These are phyloP conservation scores for Acer saccharum DNA, from an alignment of 345 rosid species.

Conservation along the genomic window DNA sequence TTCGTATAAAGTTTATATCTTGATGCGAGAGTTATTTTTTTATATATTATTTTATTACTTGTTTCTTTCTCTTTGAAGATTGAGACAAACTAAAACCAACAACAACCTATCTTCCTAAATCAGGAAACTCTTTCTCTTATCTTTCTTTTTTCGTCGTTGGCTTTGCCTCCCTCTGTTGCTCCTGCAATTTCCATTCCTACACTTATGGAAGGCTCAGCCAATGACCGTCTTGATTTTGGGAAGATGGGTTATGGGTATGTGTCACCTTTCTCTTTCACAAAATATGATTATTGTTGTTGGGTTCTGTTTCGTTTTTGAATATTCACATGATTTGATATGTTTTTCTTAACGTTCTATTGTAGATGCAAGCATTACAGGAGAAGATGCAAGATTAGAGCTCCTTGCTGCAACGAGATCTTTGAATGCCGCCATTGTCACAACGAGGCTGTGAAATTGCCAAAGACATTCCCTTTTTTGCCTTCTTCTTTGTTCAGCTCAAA, in stretches of 20 bases:
- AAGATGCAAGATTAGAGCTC: slow-evolving; percentile 91
- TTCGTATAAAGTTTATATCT: no score
- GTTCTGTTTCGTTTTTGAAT: neutral
- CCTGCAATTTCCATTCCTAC: slow-evolving; percentile 24
- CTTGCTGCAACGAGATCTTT: slow-evolving; percentile 92
- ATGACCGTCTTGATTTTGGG: slow-evolving; percentile 87
- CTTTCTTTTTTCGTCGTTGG: slow-evolving; percentile 13
- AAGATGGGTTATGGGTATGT: slow-evolving; percentile 89
- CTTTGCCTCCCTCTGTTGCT: slow-evolving; percentile 19
- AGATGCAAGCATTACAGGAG: slow-evolving; percentile 95
- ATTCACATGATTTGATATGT: neutral
- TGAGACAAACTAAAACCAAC: slow-evolving; percentile 14
- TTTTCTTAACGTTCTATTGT: neutral
- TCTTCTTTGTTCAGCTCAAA: neutral
- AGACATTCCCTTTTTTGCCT: neutral
- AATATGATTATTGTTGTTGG: neutral
- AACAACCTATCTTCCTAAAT: slow-evolving; percentile 28
- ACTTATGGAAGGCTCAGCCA: slow-evolving; percentile 61
- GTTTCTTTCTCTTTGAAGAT: slow-evolving; percentile 13
- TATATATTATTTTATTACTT: no score
- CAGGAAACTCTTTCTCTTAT: no score
- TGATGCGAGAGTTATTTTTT: no score
- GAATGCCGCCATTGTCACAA: slow-evolving; percentile 96
- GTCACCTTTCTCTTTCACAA: neutral
- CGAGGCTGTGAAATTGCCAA: slow-evolving; percentile 58